Evolutionary conservation across 371 early-diverging fungal genomes (phyloP), one percentile per base, ranked within the genome.

Genomic region (Parasitella parasitica): DNA sequence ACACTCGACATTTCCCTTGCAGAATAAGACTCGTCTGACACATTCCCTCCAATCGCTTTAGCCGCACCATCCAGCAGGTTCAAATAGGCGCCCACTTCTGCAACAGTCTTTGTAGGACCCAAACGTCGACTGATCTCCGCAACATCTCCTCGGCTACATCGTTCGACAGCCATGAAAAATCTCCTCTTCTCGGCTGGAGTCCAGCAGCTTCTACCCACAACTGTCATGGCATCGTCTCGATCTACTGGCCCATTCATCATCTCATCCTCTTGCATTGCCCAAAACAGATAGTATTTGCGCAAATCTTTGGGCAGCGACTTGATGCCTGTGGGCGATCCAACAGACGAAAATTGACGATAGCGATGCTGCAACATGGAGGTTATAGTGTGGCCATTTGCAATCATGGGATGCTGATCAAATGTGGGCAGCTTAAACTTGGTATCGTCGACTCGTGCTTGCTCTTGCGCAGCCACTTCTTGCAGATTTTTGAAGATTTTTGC

Each of bases 91-190:
- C 27, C 12, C 7, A 72, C 61, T 39, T 72, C 59, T 9, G 34
- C 54, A 2, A 34, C 46, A 1, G 66, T 66, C 30, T 72, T 72
- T 15, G 73, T 66, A 2, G 57, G 60, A 0, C 73, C 73, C 3
- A 72, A 48, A 9, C 73, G 66, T 22, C 58, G 38, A 48, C 57
- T 46, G 9, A 72, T 72, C 2, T 43, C 69, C 24, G 13, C 6
- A 3, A 59, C 13, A 28, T 67, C 56, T 18, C 48, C 35, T 12
- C 39, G 38, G 20, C 69, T 57, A 41, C 64, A 72, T 30, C 73
- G 59, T 11, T 72, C 66, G 18, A 72, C 16, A 3, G 64, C 73
- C 2, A 51, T 48, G 54, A 72, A 72, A 30, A 72, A 69, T 9
- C 51, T 43, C 3, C 48, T 39, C 27, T 72, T 72, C 54, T 72